Conservation (phyloP, 192 early-diverging fungal species). For the Podila epigama region DNA sequence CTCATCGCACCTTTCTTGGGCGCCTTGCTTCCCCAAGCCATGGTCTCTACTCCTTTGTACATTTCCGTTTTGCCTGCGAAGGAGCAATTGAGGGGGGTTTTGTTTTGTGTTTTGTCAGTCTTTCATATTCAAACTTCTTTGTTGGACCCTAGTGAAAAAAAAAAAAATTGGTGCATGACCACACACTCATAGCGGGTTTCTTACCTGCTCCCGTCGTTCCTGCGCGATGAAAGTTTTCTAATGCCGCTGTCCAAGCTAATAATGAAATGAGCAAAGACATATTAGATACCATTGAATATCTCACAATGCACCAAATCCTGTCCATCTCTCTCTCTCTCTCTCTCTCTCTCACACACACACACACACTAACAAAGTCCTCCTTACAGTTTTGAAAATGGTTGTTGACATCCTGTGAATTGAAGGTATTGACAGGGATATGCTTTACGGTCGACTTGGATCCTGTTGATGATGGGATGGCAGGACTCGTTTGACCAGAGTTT, state of each 20-base stretch:
- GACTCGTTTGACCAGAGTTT: neutral
- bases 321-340: no score
- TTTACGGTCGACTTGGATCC: constrained; percentile 9
- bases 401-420: constrained; percentile 45
- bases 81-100: neutral
- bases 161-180: neutral
- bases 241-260: constrained; percentile 33
- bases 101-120: no score
- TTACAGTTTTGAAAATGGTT: constrained; percentile 47
- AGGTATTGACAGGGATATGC: constrained; percentile 37
- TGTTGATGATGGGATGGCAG: constrained; percentile 2
- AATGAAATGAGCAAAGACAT: neutral
- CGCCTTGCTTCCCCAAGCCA: constrained; percentile 32
- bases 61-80: constrained; percentile 32
- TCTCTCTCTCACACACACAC: no score
- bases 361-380: neutral
- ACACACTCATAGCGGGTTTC: neutral
- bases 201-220: constrained; percentile 9
- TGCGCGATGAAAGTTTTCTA: constrained; percentile 22
- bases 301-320: neutral
- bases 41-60: constrained; percentile 42
- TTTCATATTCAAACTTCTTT: no score
- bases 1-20: constrained; percentile 31
- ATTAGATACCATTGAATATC: neutral
- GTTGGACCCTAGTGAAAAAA: no score